Percentiles rank a stretch among this genome's conserved stretches.
These are phyloP conservation scores for Lumnitzera racemosa DNA, from an alignment of 345 rosid species.

Conservation along the genomic window DNA sequence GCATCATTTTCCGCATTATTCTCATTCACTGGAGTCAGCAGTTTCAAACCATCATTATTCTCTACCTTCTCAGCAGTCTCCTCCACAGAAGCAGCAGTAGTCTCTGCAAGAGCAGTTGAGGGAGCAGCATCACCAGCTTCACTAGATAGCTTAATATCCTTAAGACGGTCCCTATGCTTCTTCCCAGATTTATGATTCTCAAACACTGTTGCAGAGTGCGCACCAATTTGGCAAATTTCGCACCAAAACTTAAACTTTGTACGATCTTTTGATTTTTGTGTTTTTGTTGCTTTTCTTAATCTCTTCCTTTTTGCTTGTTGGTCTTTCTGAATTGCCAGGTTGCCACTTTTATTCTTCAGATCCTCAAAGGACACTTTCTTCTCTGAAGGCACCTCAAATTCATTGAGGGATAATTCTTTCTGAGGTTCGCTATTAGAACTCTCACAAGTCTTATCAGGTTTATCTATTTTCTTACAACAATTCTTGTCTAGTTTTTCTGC, in stretches of 20 bases:
- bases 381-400: too few relatives aligned
- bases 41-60: too few relatives aligned
- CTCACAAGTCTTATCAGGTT: conserved; percentile 2
- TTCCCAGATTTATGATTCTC: conserved; percentile 43
- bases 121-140: not conserved
- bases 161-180: conserved; percentile 31
- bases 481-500: conserved; percentile 7
- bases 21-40: too few relatives aligned
- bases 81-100: too few relatives aligned
- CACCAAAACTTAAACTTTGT: conserved; percentile 39
- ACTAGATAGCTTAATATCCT: conserved; percentile 12
- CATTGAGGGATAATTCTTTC: not conserved
- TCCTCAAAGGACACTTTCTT: too few relatives aligned
- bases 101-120: too few relatives aligned
- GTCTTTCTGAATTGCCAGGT: not conserved
- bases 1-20: too few relatives aligned
- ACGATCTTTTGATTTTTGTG: conserved; percentile 5
- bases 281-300: not conserved
- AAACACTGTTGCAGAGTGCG: conserved; percentile 24
- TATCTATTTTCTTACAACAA: conserved; percentile 6
- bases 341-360: too few relatives aligned
- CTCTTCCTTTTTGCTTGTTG: conserved; percentile 3
- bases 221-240: conserved; percentile 31
- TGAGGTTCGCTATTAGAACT: not conserved
- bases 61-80: too few relatives aligned